These are phyloP conservation scores for Globisporangium nunn DNA, from an alignment of 352 stramenopile genomes.

Conservation along the genomic window DNA sequence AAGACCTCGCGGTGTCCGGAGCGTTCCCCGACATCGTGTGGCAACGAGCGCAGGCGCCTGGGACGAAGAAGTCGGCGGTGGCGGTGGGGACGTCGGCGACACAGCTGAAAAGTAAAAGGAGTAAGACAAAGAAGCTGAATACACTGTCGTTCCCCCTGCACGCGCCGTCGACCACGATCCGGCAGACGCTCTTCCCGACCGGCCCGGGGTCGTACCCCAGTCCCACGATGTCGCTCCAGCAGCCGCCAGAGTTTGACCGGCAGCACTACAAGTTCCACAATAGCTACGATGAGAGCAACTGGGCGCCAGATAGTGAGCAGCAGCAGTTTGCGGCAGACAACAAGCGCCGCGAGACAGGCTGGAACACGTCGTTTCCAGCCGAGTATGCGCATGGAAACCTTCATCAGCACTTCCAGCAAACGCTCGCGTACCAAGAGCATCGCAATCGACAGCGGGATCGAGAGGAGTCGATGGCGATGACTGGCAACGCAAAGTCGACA, in stretches of 20 bases:
- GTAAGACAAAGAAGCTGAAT: constrained; percentile 23
- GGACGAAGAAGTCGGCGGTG: constrained; percentile 5
- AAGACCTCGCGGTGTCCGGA: constrained; percentile 28
- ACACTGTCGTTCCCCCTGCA: constrained; percentile 24
- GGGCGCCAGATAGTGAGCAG: constrained; percentile 4
- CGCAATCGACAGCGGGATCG: constrained; percentile 17
- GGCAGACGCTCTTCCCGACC: constrained; percentile 34
- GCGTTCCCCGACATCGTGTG: constrained; percentile 15
- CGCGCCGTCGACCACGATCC: constrained; percentile 26
- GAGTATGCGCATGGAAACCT: constrained; percentile 42
- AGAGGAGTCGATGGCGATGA: constrained; percentile 10
- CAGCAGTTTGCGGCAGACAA: constrained; percentile 16
- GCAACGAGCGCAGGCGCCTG: not conserved
- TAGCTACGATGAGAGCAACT: constrained; percentile 1
- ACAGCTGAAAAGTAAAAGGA: constrained; percentile 10
- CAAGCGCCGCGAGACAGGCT: constrained; percentile 58
- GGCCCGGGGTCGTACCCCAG: constrained; percentile 35
- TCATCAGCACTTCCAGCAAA: constrained; percentile 37
- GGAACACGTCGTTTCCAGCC: constrained; percentile 61
- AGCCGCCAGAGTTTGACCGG: constrained; percentile 10
- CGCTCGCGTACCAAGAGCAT: constrained; percentile 56
- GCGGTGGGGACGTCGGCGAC: constrained; percentile 7
- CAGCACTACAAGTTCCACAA: constrained; percentile 9
- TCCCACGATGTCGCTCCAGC: constrained; percentile 18
- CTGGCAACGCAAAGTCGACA: not conserved